Evolutionary conservation across 2,329 filamentous ascomycete genomes (phyloP), one percentile per base, ranked within the genome.

Genomic region (Ophiostoma sp.): DNA sequence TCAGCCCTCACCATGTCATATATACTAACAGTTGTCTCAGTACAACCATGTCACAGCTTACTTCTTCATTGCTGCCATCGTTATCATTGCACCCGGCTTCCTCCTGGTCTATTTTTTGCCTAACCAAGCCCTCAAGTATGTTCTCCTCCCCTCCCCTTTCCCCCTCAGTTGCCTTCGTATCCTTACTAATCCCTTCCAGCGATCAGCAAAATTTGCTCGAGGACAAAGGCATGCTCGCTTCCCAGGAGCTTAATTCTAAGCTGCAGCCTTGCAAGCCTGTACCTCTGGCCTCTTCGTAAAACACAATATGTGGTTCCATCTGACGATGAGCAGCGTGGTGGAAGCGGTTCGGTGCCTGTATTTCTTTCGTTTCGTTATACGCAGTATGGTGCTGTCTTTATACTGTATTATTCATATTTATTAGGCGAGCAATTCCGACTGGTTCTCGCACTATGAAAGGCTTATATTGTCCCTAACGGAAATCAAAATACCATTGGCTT

Each of bases 181-280:
- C 44, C 27, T 12, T 45, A 45, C 49, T 55, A 55, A 55, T 27
- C 18, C 45, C 38, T 8, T 4, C 16, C 27, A 68, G 67, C 41
- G 67, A 68, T 63, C 52, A 65, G 45, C 67, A 68, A 41, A 68
- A 68, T 52, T 40, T 68, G 67, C 67, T 68, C 62, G 67, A 68
- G 52, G 63, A 65, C 11, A 60, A 65, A 27, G 67, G 67, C 49
- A 55, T 55, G 49, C 49, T 55, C 27, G 49, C 49, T 16, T 18
- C 62, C 60, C 45, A 67, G 60, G 42, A 55, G 36, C 60, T 38
- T n/a, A 45, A 58, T 12, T 55, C 49, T 4, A n/a, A 55, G 16
- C 18, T 55, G 49, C 49, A 55, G 49, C 5, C 49, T 11, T 4
- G 7, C 1, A 55, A 18, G 49, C n/a, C 49, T 55, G 49, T 18